Percentiles rank a stretch among this genome's conserved stretches.
These are phyloP conservation scores for Withania somnifera DNA, from an alignment of 305 asterid species.

Conservation along the genomic window DNA sequence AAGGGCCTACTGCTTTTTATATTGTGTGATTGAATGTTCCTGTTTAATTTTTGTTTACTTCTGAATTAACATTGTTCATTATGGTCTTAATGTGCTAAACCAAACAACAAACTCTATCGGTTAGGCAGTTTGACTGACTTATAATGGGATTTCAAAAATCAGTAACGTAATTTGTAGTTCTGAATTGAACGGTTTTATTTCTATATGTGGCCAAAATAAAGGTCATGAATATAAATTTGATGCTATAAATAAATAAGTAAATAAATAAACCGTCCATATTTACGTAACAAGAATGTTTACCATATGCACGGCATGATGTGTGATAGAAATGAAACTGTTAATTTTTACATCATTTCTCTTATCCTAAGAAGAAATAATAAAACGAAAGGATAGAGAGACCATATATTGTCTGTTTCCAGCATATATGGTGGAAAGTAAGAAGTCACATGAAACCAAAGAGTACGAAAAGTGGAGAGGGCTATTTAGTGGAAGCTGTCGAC, in stretches of 20 bases:
- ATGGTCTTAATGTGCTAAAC: background rate
- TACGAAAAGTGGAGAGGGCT: background rate
- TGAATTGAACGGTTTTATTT: background rate
- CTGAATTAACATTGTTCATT: background rate
- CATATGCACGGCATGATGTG: background rate
- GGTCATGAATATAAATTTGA: background rate
- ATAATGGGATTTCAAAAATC: background rate
- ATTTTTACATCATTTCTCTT: background rate
- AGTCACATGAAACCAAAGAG: background rate
- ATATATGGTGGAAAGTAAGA: background rate
- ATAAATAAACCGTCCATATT: background rate
- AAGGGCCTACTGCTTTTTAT: background rate
- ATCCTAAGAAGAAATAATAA: background rate
- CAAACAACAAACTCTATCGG: background rate
- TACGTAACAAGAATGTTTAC: background rate
- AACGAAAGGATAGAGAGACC: background rate
- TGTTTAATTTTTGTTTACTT: background rate
- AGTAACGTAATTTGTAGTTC: background rate
- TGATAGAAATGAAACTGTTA: background rate
- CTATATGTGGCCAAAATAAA: background rate
- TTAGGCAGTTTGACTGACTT: background rate
- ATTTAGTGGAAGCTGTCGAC: background rate
- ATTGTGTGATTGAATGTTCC: background rate
- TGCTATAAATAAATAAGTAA: background rate
- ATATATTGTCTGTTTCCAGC: background rate